Evolutionary conservation across 345 rosid species (phyloP).

Genomic region (Eucalyptus erythrocorys): DNA sequence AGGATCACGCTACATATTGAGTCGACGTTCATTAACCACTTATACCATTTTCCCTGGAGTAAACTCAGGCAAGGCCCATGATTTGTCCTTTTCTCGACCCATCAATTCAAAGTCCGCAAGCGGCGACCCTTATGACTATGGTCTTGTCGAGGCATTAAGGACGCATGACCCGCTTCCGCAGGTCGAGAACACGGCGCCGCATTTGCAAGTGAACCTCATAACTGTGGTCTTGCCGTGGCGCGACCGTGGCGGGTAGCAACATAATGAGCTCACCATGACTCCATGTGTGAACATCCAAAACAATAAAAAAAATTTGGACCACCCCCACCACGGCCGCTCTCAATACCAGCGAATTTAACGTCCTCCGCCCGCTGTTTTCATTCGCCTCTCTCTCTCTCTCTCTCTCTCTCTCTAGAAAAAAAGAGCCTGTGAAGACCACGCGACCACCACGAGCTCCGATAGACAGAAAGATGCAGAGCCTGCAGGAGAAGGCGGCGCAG

Average conservation of each 20-base stretch:
- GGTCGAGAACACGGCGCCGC: neutral
- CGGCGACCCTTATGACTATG: neutral
- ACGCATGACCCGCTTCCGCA: accelerated
- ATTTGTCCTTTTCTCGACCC: neutral
- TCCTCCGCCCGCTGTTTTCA: neutral
- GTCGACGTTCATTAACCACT: accelerated
- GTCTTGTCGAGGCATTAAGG: too few species aligned
- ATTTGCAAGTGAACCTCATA: too few species aligned
- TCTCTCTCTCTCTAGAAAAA: neutral
- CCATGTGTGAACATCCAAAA: neutral
- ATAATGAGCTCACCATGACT: neutral
- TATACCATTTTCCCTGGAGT: accelerated
- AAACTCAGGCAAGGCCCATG: accelerated
- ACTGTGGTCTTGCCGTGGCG: neutral
- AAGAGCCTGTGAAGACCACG: neutral
- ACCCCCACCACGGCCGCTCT: neutral
- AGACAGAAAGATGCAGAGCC: slow-evolving; percentile 41
- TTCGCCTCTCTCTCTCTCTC: neutral
- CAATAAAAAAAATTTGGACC: neutral
- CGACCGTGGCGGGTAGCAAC: neutral
- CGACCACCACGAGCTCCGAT: neutral
- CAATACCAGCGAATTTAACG: neutral
- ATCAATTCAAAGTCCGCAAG: too few species aligned
- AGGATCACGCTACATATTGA: accelerated
- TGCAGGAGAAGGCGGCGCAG: slow-evolving; percentile 72